Conservation (phyloP, 257 asterid genomes). For the Przewalskia tangutica region DNA sequence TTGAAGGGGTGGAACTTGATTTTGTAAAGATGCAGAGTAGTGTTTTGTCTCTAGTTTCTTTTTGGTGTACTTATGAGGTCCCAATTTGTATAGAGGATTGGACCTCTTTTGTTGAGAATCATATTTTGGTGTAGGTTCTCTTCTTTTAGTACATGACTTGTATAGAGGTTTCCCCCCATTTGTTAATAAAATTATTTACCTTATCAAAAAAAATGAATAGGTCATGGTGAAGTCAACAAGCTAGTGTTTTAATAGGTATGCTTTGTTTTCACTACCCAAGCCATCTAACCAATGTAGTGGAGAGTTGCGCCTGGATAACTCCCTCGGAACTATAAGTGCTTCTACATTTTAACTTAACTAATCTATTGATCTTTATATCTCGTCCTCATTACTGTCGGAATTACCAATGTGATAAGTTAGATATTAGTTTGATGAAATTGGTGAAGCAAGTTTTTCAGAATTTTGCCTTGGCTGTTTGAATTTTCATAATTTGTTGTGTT, state of each 20-base stretch:
- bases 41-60: no score
- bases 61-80: no score
- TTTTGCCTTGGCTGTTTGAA: neutral
- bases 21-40: no score
- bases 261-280: neutral
- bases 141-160: no score
- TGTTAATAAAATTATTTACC: no score
- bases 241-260: neutral
- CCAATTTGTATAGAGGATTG: no score
- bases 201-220: no score
- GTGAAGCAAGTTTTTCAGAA: neutral
- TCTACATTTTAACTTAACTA: neutral
- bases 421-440: neutral
- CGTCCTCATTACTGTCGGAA: neutral
- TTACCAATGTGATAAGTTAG: neutral
- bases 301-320: neutral
- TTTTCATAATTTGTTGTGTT: neutral
- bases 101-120: no score
- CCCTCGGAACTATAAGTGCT: neutral
- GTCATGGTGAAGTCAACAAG: no score
- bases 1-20: no score
- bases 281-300: neutral
- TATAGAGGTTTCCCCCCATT: no score
- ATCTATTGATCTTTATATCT: neutral
- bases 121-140: no score